Evolutionary conservation across 1,284 basidiomycete species (phyloP).

Genomic region (Boletus semigastroideus): DNA sequence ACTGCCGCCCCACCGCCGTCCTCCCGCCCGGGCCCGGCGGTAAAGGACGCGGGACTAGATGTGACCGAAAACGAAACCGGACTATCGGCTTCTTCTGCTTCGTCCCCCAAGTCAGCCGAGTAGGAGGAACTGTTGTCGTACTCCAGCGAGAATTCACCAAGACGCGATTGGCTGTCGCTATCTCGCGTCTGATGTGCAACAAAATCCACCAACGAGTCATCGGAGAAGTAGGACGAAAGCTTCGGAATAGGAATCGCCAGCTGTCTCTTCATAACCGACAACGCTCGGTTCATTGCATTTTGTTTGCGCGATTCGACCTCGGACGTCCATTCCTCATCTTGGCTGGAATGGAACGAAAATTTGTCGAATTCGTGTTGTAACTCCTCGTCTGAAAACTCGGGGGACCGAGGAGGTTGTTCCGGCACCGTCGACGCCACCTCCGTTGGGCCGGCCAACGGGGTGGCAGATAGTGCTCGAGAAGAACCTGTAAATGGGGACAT

Average conservation of each 20-base stretch:
- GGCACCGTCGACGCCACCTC: not conserved
- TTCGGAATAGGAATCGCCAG: slow-evolving; percentile 4
- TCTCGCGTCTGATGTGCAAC: not conserved
- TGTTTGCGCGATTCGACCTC: slow-evolving; percentile 15
- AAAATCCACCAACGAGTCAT: slow-evolving; percentile 8
- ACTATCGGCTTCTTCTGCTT: not conserved
- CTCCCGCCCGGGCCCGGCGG: no score
- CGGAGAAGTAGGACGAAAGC: not conserved
- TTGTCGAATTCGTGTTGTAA: slow-evolving; percentile 7
- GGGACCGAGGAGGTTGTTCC: not conserved
- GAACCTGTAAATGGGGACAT: not conserved
- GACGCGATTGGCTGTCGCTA: not conserved
- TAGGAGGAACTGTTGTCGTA: not conserved
- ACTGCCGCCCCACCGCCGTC: no score
- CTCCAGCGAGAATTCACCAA: not conserved
- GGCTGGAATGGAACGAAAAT: slow-evolving; percentile 14
- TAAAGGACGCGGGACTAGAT: no score
- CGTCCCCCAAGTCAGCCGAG: slow-evolving; percentile 5
- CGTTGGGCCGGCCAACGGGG: not conserved
- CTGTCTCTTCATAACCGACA: slow-evolving; percentile 15
- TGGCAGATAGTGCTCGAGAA: not conserved
- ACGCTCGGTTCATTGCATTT: slow-evolving; percentile 1
- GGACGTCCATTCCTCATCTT: slow-evolving; percentile 18
- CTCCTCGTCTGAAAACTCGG: slow-evolving; percentile 12
- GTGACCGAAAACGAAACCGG: not conserved